Evolutionary conservation across 2,329 filamentous ascomycete species (phyloP).

Genomic region (Trichoderma citrinoviride): DNA sequence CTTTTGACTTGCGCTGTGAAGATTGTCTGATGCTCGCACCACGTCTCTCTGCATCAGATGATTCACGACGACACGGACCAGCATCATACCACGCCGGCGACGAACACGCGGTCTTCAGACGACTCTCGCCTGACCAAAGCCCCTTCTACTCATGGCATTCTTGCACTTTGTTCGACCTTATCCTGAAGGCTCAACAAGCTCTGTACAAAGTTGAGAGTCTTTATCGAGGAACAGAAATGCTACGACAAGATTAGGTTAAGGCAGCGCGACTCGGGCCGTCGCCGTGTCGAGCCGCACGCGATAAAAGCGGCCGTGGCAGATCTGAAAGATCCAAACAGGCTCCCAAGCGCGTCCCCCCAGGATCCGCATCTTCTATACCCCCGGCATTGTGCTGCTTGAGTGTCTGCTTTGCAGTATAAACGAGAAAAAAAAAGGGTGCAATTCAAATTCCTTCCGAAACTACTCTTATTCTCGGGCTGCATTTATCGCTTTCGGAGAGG

Average conservation of each 20-base stretch:
- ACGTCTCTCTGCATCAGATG: slow-evolving; percentile 18
- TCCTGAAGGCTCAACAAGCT: neutral
- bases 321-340: slow-evolving; percentile 11
- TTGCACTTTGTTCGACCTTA: neutral
- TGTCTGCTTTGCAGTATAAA: too few relatives aligned
- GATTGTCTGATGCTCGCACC: slow-evolving; percentile 4
- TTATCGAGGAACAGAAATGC: neutral
- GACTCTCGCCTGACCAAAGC: neutral
- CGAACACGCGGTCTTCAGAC: neutral
- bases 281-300: slow-evolving; percentile 10
- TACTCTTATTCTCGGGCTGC: too few relatives aligned
- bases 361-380: slow-evolving; percentile 16
- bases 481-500: too few relatives aligned
- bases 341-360: slow-evolving; percentile 1
- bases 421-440: too few relatives aligned
- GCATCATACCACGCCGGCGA: slow-evolving; percentile 7
- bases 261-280: slow-evolving; percentile 19
- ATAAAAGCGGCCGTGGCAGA: slow-evolving; percentile 4
- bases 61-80: neutral
- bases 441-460: too few relatives aligned
- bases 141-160: neutral
- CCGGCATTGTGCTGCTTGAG: neutral
- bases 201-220: too few relatives aligned
- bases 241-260: neutral
- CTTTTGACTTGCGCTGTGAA: too few relatives aligned